Evolutionary conservation across 495 filamentous ascomycete species (phyloP).

Genomic region (Daldinia grandis): DNA sequence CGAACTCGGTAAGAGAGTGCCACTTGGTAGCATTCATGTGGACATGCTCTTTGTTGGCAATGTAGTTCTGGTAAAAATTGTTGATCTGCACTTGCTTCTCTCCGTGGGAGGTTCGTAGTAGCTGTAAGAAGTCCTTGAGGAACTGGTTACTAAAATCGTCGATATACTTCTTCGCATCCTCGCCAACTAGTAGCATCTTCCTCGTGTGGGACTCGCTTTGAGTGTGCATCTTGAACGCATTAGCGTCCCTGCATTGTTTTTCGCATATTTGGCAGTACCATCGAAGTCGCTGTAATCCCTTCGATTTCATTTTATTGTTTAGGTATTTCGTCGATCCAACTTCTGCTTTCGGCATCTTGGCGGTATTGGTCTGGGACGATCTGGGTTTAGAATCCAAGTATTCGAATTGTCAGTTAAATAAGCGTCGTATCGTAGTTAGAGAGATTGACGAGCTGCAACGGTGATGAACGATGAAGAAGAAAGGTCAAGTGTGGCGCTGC

Average conservation of each 20-base stretch:
- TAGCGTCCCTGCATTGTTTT: constrained; percentile 70
- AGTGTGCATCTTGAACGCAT: constrained; percentile 82
- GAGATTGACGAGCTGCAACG: constrained; percentile 13
- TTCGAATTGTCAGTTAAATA: background rate
- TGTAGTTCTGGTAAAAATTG: constrained; percentile 81
- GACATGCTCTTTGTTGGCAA: constrained; percentile 80
- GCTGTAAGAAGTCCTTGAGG: constrained; percentile 76
- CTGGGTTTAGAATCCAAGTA: background rate
- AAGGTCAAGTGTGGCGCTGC: constrained; percentile 13
- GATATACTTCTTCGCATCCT: constrained; percentile 82
- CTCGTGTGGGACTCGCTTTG: constrained; percentile 84
- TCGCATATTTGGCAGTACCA: constrained; percentile 85
- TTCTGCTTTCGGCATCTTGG: constrained; percentile 92
- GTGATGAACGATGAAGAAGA: background rate
- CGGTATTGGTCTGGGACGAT: background rate
- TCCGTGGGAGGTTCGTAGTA: constrained; percentile 80
- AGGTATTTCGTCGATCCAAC: constrained; percentile 86
- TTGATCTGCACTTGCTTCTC: constrained; percentile 87
- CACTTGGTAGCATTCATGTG: constrained; percentile 95
- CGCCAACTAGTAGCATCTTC: constrained; percentile 83
- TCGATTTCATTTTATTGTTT: constrained; percentile 87
- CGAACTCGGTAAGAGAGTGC: constrained; percentile 86
- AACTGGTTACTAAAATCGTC: constrained; percentile 81
- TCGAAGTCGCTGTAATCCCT: constrained; percentile 83
- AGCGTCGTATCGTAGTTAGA: background rate